Conservation (phyloP, 345 rosid species). For the Cardamine resedifolia region DNA sequence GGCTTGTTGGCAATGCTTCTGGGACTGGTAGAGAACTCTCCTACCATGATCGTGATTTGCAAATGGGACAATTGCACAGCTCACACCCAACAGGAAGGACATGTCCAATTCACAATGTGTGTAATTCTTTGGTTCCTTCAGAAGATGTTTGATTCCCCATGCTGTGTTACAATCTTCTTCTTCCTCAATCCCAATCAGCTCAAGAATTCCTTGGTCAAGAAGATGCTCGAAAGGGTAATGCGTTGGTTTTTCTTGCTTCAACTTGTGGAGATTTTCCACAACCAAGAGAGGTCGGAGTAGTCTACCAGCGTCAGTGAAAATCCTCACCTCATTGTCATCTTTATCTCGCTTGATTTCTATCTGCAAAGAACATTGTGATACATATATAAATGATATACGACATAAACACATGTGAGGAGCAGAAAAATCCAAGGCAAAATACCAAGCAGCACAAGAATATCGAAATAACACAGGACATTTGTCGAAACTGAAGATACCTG, state of each 20-base stretch:
- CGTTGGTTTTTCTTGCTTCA: slow-evolving; percentile 51
- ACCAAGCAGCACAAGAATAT: slow-evolving; percentile 17
- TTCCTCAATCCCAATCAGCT: slow-evolving; percentile 81
- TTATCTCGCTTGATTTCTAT: slow-evolving; percentile 80
- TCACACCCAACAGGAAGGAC: slow-evolving; percentile 79
- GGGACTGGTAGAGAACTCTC: slow-evolving; percentile 87
- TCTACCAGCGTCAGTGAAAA: slow-evolving; percentile 86
- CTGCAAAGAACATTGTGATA: slow-evolving; percentile 41
- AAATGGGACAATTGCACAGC: slow-evolving; percentile 86
- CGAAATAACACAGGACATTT: slow-evolving; percentile 1
- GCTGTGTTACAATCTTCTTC: slow-evolving; percentile 85
- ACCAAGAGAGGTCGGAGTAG: slow-evolving; percentile 86
- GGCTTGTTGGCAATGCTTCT: slow-evolving; percentile 88
- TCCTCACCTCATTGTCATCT: slow-evolving; percentile 66
- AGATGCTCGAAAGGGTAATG: slow-evolving; percentile 52
- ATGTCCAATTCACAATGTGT: slow-evolving; percentile 83
- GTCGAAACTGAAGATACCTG: slow-evolving; percentile 49
- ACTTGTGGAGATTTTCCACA: slow-evolving; percentile 58
- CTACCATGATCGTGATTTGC: slow-evolving; percentile 89
- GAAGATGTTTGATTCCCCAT: slow-evolving; percentile 62
- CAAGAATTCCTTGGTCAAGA: slow-evolving; percentile 69
- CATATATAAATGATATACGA: neutral
- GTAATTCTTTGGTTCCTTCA: slow-evolving; percentile 47
- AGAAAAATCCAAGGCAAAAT: slow-evolving; percentile 1
- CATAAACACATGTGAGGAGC: neutral